These are phyloP conservation scores for Medicago arabica DNA, from an alignment of 306 rosid genomes.

Conservation along the genomic window DNA sequence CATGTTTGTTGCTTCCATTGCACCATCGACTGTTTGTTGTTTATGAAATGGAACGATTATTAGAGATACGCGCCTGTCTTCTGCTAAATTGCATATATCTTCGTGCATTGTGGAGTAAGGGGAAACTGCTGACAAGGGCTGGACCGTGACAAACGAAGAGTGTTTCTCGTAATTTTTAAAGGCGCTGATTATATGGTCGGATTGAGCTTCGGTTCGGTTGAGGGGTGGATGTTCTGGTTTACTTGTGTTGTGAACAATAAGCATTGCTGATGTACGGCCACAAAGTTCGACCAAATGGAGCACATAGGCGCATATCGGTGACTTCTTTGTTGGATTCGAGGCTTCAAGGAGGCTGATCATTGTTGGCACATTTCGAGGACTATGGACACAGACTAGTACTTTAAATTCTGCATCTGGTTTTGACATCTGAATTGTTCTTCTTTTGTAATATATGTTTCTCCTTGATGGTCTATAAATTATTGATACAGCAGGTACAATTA, in stretches of 20 bases:
- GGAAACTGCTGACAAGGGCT: slow-evolving; percentile 83
- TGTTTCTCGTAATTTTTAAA: slow-evolving; percentile 82
- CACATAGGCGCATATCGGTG: slow-evolving; percentile 77
- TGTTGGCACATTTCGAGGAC: slow-evolving; percentile 86
- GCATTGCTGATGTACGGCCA: slow-evolving; percentile 96
- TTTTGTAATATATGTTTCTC: slow-evolving; percentile 57
- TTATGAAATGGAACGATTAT: slow-evolving; percentile 87
- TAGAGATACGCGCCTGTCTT: slow-evolving; percentile 76
- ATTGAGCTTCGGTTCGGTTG: slow-evolving; percentile 80
- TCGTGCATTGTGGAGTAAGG: slow-evolving; percentile 96
- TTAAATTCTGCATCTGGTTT: slow-evolving; percentile 71
- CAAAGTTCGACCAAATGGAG: slow-evolving; percentile 89
- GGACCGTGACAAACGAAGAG: slow-evolving; percentile 58
- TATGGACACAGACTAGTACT: slow-evolving; percentile 71
- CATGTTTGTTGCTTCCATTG: slow-evolving; percentile 87
- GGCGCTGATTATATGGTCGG: slow-evolving; percentile 86
- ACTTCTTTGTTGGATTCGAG: slow-evolving; percentile 71
- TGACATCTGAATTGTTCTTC: slow-evolving; percentile 67
- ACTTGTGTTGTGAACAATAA: slow-evolving; percentile 77
- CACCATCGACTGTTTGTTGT: slow-evolving; percentile 93
- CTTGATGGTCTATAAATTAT: slow-evolving; percentile 70
- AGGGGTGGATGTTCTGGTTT: slow-evolving; percentile 62
- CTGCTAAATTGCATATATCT: slow-evolving; percentile 79
- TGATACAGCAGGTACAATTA: slow-evolving; percentile 68
- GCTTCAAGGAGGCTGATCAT: slow-evolving; percentile 87